phyloP scores from a whole-genome alignment of 2,329 filamentous ascomycete species.

The Neonectria punicea region DNA sequence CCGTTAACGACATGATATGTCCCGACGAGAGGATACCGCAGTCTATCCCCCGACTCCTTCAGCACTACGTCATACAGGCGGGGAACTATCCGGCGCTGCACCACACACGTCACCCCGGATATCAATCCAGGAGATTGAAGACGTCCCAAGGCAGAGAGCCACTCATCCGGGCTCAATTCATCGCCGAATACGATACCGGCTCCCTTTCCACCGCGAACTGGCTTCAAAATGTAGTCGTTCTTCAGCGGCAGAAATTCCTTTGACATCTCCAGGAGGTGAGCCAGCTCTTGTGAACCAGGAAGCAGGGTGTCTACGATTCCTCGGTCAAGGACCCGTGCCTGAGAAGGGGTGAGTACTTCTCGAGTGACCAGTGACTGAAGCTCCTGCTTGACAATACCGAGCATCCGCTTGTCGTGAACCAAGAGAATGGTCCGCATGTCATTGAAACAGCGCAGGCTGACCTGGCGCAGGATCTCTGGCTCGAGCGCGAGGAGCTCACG shows the following conservation, averaged over 20 bases:
- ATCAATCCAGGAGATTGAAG: constrained; percentile 23
- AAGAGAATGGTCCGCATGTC: constrained; percentile 54
- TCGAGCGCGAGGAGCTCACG: constrained; percentile 48
- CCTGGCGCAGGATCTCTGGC: constrained; percentile 46
- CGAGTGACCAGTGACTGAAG: constrained; percentile 40
- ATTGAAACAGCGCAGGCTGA: constrained; percentile 53
- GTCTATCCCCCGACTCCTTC: constrained; percentile 35
- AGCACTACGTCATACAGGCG: constrained; percentile 48
- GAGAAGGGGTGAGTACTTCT: constrained; percentile 39
- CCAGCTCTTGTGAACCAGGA: constrained; percentile 43
- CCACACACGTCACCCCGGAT: constrained; percentile 35
- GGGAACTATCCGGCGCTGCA: constrained; percentile 47
- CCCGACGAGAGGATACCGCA: constrained; percentile 46
- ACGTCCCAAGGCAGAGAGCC: constrained; percentile 39
- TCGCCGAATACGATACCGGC: constrained; percentile 54
- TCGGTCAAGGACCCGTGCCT: constrained; percentile 40
- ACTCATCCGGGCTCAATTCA: constrained; percentile 44
- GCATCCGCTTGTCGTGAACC: constrained; percentile 56
- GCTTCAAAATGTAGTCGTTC: constrained; percentile 50
- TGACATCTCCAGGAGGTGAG: constrained; percentile 30
- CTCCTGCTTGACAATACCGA: constrained; percentile 52
- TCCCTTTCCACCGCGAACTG: constrained; percentile 51
- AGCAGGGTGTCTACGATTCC: constrained; percentile 50
- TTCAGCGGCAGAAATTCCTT: constrained; percentile 27
- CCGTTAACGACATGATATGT: constrained; percentile 48